Conservation (phyloP, 2,329 filamentous ascomycete genomes). For the Hirsutella minnesotensis region DNA sequence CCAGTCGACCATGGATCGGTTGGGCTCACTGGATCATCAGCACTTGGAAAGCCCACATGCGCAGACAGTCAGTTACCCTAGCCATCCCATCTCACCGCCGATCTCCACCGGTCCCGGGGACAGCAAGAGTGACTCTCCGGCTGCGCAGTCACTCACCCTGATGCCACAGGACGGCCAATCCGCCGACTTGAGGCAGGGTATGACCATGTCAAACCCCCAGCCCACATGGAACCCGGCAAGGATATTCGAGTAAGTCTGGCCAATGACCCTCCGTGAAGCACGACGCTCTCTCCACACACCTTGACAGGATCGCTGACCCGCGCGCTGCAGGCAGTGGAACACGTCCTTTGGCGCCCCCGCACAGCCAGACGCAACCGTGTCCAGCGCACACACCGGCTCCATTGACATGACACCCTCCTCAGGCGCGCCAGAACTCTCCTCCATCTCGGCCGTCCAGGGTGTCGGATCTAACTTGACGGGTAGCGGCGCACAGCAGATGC, state of each 20-base stretch:
- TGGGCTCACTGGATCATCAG: constrained; percentile 37
- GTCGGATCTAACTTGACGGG: constrained; percentile 31
- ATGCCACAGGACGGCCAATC: constrained; percentile 50
- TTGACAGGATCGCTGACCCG: not conserved
- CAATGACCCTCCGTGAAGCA: not conserved
- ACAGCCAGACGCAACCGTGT: constrained; percentile 17
- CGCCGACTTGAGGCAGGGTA: constrained; percentile 37
- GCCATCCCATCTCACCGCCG: constrained; percentile 69
- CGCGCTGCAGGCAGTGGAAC: constrained; percentile 69
- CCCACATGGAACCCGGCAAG: constrained; percentile 72
- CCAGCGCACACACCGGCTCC: constrained; percentile 33
- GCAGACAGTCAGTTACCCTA: constrained; percentile 54
- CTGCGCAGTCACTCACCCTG: constrained; percentile 60
- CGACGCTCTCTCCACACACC: not conserved
- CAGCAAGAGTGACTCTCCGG: constrained; percentile 65
- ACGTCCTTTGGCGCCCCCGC: constrained; percentile 72
- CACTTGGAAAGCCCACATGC: constrained; percentile 40
- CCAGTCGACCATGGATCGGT: constrained; percentile 32
- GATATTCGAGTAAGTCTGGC: constrained; percentile 70
- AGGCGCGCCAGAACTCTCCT: constrained; percentile 41
- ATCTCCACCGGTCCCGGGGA: constrained; percentile 62
- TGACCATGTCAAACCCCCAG: constrained; percentile 54
- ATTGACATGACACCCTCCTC: constrained; percentile 37
- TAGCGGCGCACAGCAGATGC: constrained; percentile 30
- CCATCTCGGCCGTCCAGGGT: constrained; percentile 40